Conservation (phyloP, 2,329 filamentous ascomycete species). For the Neopestalotiopsis sp. region DNA sequence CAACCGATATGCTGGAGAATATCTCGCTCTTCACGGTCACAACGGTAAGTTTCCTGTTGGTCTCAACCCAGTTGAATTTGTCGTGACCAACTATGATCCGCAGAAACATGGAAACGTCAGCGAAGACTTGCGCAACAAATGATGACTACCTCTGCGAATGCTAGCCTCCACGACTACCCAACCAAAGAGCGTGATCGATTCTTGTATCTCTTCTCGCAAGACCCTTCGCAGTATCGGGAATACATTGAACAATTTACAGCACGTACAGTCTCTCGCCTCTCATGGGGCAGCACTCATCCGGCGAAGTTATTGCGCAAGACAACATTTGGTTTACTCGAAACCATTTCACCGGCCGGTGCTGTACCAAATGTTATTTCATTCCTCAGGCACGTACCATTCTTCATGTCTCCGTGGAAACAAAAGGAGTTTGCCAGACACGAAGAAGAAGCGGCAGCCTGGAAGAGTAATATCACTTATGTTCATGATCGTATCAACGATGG, state of each 20-base stretch:
- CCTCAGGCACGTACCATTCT: slow-evolving; percentile 43
- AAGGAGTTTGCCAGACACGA: slow-evolving; percentile 46
- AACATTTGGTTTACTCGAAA: slow-evolving; percentile 50
- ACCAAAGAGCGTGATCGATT: slow-evolving; percentile 50
- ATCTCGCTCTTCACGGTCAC: slow-evolving; percentile 48
- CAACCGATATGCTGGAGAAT: slow-evolving; percentile 52
- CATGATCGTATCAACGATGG: slow-evolving; percentile 37
- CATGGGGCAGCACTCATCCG: slow-evolving; percentile 49
- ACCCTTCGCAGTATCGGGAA: slow-evolving; percentile 48
- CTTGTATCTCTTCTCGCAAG: slow-evolving; percentile 44
- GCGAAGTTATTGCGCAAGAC: slow-evolving; percentile 46
- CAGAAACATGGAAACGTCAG: slow-evolving; percentile 55
- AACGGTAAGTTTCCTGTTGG: slow-evolving; percentile 38
- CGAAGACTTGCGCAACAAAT: slow-evolving; percentile 49
- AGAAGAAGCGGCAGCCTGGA: slow-evolving; percentile 44
- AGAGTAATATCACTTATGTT: slow-evolving; percentile 42
- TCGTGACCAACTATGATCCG: background rate
- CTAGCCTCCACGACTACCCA: slow-evolving; percentile 47
- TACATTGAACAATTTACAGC: slow-evolving; percentile 53
- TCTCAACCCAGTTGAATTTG: background rate
- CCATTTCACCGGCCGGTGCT: slow-evolving; percentile 50
- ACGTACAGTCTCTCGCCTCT: slow-evolving; percentile 49
- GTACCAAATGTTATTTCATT: slow-evolving; percentile 46
- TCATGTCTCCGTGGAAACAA: slow-evolving; percentile 49
- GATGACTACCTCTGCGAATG: slow-evolving; percentile 44